Conservation (phyloP, 768 basidiomycete species). For the Lactarius vividus region DNA sequence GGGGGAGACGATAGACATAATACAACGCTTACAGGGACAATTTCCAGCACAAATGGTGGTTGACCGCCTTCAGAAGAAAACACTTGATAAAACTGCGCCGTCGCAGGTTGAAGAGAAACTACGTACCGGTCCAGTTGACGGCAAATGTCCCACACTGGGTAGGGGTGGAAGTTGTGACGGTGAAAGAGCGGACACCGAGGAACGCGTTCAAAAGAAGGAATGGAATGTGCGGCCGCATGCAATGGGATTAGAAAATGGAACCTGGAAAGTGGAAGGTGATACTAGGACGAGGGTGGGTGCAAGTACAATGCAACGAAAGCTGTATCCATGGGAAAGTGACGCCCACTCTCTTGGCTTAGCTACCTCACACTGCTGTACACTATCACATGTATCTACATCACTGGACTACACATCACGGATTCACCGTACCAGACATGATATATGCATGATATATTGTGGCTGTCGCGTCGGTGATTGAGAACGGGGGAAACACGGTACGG, state of each 20-base stretch:
- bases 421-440: too few relatives aligned
- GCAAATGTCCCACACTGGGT: slow-evolving; percentile 61
- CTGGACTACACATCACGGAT: too few relatives aligned
- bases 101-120: background rate
- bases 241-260: background rate
- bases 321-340: background rate
- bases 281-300: background rate
- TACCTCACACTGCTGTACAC: too few relatives aligned
- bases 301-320: background rate
- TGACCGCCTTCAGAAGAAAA: slow-evolving; percentile 19
- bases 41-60: slow-evolving; percentile 16
- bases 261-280: background rate
- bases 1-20: background rate
- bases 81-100: background rate
- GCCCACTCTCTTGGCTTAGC: too few relatives aligned
- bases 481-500: too few relatives aligned
- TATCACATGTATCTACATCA: too few relatives aligned
- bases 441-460: too few relatives aligned
- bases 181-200: slow-evolving; percentile 39
- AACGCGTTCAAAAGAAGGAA: background rate
- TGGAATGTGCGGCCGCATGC: slow-evolving; percentile 3
- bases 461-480: too few relatives aligned
- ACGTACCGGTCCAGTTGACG: slow-evolving; percentile 61
- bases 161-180: slow-evolving; percentile 42
- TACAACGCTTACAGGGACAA: slow-evolving; percentile 16